phyloP scores from a whole-genome alignment of 768 basidiomycete genomes.

The Cubamyces sp. region DNA sequence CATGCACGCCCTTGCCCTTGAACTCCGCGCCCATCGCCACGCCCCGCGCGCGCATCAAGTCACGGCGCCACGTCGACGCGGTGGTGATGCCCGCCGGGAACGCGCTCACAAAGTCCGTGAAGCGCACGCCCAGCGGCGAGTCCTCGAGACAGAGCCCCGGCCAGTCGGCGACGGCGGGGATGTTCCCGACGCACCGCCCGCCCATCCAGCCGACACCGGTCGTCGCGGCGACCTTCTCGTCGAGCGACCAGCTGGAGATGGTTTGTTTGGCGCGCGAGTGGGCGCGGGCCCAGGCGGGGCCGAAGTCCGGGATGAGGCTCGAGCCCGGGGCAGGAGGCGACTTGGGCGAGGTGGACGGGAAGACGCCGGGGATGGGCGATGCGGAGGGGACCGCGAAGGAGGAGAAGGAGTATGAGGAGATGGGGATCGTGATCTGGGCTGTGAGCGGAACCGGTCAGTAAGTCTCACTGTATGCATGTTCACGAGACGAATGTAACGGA shows the following conservation, averaged over 20 bases:
- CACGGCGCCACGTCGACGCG: constrained; percentile 82
- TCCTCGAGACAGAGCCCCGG: constrained; percentile 80
- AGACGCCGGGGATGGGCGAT: constrained; percentile 54
- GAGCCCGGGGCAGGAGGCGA: constrained; percentile 54
- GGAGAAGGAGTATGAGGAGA: constrained; percentile 50
- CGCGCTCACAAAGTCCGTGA: constrained; percentile 69
- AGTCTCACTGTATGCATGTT: background rate
- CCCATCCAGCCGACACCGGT: constrained; percentile 71
- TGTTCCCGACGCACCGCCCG: constrained; percentile 75
- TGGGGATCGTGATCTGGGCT: constrained; percentile 41
- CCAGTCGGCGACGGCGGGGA: constrained; percentile 53
- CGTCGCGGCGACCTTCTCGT: constrained; percentile 65
- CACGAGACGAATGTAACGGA: background rate
- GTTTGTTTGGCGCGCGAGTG: constrained; percentile 33
- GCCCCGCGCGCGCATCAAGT: constrained; percentile 76
- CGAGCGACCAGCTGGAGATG: constrained; percentile 55
- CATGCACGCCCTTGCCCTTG: constrained; percentile 80
- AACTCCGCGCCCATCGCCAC: constrained; percentile 83
- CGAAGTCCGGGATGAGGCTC: constrained; percentile 48
- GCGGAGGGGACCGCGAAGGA: constrained; percentile 67
- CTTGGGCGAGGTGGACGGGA: constrained; percentile 56
- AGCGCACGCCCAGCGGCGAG: constrained; percentile 79
- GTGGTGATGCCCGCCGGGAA: constrained; percentile 88
- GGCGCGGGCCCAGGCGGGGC: constrained; percentile 28
- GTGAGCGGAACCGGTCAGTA: background rate